Conservation (phyloP, 352 stramenopile species). For the Pythium utonaiense region DNA sequence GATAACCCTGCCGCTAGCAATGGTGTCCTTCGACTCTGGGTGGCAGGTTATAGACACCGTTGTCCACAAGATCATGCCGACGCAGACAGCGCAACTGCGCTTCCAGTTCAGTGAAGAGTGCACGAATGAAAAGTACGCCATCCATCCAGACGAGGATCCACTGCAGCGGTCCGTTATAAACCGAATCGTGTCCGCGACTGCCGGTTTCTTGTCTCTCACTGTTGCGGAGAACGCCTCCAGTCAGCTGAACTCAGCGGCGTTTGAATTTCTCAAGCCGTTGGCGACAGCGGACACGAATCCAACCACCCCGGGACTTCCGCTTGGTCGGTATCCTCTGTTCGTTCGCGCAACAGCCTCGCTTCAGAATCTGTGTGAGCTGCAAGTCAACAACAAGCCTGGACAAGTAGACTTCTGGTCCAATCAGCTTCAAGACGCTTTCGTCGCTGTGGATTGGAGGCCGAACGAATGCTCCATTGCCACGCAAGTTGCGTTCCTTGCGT, state of each 20-base stretch:
- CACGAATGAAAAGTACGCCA: conserved; percentile 34
- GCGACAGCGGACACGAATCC: neutral
- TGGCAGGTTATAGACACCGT: conserved; percentile 41
- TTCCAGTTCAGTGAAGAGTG: conserved; percentile 59
- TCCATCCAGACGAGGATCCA: conserved; percentile 42
- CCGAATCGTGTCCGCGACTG: conserved; percentile 35
- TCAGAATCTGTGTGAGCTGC: conserved; percentile 35
- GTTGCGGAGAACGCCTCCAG: conserved; percentile 38
- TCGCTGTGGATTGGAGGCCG: conserved; percentile 24
- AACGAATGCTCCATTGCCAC: conserved; percentile 34
- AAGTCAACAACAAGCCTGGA: conserved; percentile 22
- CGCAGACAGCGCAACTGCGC: conserved; percentile 36
- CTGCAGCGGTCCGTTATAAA: conserved; percentile 33
- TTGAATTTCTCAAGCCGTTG: conserved; percentile 33
- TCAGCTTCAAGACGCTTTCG: conserved; percentile 25
- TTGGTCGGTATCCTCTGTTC: conserved; percentile 42
- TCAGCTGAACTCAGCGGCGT: conserved; percentile 28
- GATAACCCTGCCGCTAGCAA: conserved; percentile 54
- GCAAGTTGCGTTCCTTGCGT: conserved; percentile 45
- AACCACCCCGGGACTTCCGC: conserved; percentile 19
- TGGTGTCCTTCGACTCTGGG: conserved; percentile 65
- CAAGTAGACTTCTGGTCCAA: conserved; percentile 15
- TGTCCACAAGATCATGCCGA: conserved; percentile 19
- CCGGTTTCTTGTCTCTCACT: conserved; percentile 53
- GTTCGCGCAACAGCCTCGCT: conserved; percentile 22